Evolutionary conservation across 1,284 basidiomycete species (phyloP), one percentile per base, ranked within the genome.

Genomic region (Ceratobasidium sp.): DNA sequence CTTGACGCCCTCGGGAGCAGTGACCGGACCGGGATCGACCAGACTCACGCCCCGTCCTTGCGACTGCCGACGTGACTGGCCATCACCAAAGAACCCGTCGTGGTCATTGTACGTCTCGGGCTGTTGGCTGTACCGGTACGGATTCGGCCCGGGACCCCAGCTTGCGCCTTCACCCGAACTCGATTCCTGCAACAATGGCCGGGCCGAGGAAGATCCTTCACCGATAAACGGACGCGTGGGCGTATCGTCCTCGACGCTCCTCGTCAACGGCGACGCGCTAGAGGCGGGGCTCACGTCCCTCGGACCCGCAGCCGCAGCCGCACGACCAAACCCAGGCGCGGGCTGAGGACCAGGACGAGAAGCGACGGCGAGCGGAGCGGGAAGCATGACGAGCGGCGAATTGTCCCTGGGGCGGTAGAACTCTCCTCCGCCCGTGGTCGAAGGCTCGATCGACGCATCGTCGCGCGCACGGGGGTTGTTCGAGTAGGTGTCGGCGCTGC

Each of bases 401-500:
- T 68, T 68, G 7, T 68, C 64, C 52, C 64, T 42, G 5, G 64
- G 62, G 34, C 62, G 62, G 38, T 67, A 67, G 27, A 29, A 67
- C 52, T 54, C 52, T 13, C 38, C 35, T 20, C 38, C 50, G 5
- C 62, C 62, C 40, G 22, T 25, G n/a, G 40, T 10, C 10, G 64
- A 68, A 27, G 64, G 64, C 20, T 68, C 64, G 7, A 68, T 55
- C 42, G 42, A 68, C 38, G 34, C 64, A 47, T 65, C 60, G 29
- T 68, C 64, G n/a, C 53, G 27, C 0, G 20, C 40, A 27, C 38
- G 27, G 17, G 45, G 22, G 45, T 64, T 64, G 31, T 47, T 45
- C 45, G 45, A 58, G 75, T 87, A 88, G 12, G 86, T 85, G 72
- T 94, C 92, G 64, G 86, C 88, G 0, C 92, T 94, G 3, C 86